Base-by-base conservation (phyloP, 805 yeast species). In the Crinitomyces ghanaensis region DNA sequence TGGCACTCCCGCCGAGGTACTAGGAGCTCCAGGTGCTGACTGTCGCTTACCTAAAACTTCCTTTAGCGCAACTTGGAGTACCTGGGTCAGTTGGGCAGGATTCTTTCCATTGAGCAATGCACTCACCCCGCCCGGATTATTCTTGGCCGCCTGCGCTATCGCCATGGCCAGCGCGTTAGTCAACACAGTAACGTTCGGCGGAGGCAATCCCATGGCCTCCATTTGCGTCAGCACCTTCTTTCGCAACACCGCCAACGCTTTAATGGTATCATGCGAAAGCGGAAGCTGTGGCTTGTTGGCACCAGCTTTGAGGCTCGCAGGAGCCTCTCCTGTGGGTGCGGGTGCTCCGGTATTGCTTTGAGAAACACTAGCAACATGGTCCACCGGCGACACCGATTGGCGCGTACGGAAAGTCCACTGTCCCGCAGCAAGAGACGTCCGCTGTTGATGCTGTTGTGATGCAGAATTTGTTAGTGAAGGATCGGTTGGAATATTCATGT, bases 151-250 rank as follows among this genome's bases (percentile, higher is more conserved):
- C 44, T 77, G 86, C 7, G 93, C 88, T 41, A 86, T 84, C 0
- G 95, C 88, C 63, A 86, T 80, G 2, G 95, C 95, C 44, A 86
- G 65, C 1, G 95, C 95, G 46, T 81, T 85, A 6, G 95, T 86
- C 45, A 86, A 63, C 35, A 85, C 74, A 38, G 75, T 81, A 0
- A 95, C 81, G 32, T 88, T 83, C 5, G 84, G 74, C 25, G 83
- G 81, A 38, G 79, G 83, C 39, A 77, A 72, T 38, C 83, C 72
- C 45, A 72, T 78, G 36, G 79, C 82, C 48, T 81, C 82, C 20
- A 93, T 79, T 37, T 86, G 68, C 9, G 75, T 69, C 46, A 83
- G 77, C 16, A 88, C 62, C 51, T 86, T 95, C 47, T 83, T 85
- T 57, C 88, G 95, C 36, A 88, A 59, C 46, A 83, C 79, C 2